Percentiles rank a stretch among this genome's conserved stretches.
Evolutionary conservation across 2,329 filamentous ascomycete species (phyloP).

Genomic region (Pseudogymnoascus sp.): DNA sequence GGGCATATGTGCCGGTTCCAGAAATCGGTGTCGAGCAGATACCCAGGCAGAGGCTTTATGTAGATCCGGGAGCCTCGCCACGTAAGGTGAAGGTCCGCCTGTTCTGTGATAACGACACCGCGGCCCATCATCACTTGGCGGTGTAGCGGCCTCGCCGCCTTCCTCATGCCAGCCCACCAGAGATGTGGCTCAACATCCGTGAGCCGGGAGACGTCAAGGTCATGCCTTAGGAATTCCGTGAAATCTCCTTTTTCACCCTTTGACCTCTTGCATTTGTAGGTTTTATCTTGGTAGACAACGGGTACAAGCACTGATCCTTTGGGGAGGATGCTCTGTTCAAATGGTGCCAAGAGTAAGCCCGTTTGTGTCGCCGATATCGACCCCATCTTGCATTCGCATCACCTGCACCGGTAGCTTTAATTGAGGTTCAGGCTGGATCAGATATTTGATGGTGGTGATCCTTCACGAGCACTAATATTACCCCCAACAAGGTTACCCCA

Average conservation of each 20-base stretch:
- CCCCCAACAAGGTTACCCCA: neutral
- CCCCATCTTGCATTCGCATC: neutral
- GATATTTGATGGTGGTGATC: neutral
- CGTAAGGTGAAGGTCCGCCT: constrained; percentile 30
- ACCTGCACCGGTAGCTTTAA: neutral
- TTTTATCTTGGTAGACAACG: neutral
- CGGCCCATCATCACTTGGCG: constrained; percentile 25
- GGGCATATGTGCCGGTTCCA: constrained; percentile 18
- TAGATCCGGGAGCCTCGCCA: constrained; percentile 26
- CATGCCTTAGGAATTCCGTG: neutral
- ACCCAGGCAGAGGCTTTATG: constrained; percentile 29
- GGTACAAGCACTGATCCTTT: neutral
- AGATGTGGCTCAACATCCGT: constrained; percentile 12
- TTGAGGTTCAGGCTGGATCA: neutral
- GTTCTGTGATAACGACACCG: constrained; percentile 29
- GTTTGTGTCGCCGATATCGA: neutral
- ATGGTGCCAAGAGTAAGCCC: neutral
- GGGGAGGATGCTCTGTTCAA: neutral
- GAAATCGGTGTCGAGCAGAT: constrained; percentile 23
- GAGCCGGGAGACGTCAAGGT: constrained; percentile 10
- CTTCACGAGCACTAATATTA: neutral
- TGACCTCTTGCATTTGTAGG: neutral
- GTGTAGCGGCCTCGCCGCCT: constrained; percentile 23
- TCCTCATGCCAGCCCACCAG: constrained; percentile 14
- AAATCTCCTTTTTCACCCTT: neutral